Evolutionary conservation across 441 rosid species (phyloP).

Genomic region (Manihot esculenta): DNA sequence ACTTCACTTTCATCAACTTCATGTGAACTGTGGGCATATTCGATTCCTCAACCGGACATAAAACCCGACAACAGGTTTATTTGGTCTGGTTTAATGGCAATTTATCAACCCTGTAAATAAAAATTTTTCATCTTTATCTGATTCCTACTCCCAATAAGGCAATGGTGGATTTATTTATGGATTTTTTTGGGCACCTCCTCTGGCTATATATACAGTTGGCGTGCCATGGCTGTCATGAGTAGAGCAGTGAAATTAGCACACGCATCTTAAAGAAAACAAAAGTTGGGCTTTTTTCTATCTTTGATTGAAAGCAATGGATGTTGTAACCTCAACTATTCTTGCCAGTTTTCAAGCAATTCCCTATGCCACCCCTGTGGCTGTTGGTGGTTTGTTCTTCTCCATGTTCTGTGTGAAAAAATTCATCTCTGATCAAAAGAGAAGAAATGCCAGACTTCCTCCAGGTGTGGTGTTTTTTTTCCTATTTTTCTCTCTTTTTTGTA

Average conservation of each 20-base stretch:
- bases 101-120: too few relatives aligned
- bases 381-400: constrained; percentile 46
- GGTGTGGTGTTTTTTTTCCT: too few relatives aligned
- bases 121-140: too few relatives aligned
- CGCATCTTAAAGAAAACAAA: too few relatives aligned
- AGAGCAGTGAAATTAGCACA: too few relatives aligned
- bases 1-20: too few relatives aligned
- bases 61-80: background rate
- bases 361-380: constrained; percentile 39
- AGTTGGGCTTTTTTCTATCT: background rate
- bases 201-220: too few relatives aligned
- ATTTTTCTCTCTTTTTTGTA: background rate
- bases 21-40: background rate
- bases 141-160: too few relatives aligned
- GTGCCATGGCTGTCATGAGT: too few relatives aligned
- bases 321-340: background rate
- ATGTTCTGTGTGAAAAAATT: constrained; percentile 34
- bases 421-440: constrained; percentile 25
- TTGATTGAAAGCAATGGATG: constrained; percentile 19
- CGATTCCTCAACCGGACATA: background rate
- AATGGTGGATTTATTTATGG: too few relatives aligned
- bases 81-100: too few relatives aligned
- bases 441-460: constrained; percentile 40
- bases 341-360: constrained; percentile 28
- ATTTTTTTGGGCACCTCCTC: too few relatives aligned